phyloP scores from a whole-genome alignment of 2,329 filamentous ascomycete genomes.

The Botryosphaeria dothidea region DNA sequence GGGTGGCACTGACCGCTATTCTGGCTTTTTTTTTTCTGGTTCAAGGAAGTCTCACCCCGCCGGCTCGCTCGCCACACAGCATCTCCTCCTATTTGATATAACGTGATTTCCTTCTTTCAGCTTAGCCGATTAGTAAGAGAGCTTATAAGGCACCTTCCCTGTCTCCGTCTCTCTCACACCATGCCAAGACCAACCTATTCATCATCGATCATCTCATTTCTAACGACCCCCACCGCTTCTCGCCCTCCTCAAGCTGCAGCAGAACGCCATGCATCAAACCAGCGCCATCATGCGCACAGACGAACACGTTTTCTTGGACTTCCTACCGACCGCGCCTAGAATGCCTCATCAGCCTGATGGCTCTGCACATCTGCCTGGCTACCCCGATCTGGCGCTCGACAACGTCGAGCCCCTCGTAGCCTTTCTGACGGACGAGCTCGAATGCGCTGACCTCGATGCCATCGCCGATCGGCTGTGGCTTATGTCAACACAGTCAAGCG shows the following conservation, averaged over 20 bases:
- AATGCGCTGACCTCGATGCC: neutral
- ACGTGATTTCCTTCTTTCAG: too few species aligned
- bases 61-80: neutral
- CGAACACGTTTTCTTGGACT: neutral
- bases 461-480: slow-evolving; percentile 22
- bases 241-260: neutral
- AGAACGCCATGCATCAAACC: too few species aligned
- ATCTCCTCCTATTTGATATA: too few species aligned
- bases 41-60: neutral
- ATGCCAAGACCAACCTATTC: too few species aligned
- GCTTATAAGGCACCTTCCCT: too few species aligned
- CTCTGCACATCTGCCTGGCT: neutral
- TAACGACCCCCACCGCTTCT: neutral
- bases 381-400: neutral
- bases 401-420: neutral
- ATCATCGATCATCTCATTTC: too few species aligned
- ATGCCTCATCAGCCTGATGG: neutral
- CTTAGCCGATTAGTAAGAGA: too few species aligned
- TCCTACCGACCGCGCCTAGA: neutral
- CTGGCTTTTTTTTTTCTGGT: neutral
- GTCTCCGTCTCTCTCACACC: too few species aligned
- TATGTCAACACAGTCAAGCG: slow-evolving; percentile 24
- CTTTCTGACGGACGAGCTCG: neutral
- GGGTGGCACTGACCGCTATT: neutral
- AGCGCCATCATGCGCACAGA: neutral